These are phyloP conservation scores for Rickenella mellea DNA, from an alignment of 768 basidiomycete genomes.

Conservation along the genomic window DNA sequence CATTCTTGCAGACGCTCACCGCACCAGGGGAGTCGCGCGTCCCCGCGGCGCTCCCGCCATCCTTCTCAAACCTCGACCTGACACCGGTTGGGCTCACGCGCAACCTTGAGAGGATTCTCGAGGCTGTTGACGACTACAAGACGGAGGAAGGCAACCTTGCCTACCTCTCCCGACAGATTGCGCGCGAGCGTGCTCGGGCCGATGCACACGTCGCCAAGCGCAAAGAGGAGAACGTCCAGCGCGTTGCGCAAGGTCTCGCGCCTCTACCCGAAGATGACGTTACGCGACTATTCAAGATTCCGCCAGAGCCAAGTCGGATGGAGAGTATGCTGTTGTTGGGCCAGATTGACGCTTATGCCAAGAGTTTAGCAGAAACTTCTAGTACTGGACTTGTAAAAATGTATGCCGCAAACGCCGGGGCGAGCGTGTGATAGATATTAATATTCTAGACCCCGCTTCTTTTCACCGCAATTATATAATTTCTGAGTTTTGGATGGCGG, in stretches of 20 bases:
- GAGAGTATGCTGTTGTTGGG: constrained; percentile 82
- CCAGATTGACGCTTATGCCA: constrained; percentile 79
- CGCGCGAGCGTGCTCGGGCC: constrained; percentile 71
- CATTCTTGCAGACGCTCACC: constrained; percentile 64
- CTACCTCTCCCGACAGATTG: constrained; percentile 81
- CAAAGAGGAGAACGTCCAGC: constrained; percentile 76
- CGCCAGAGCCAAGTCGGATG: constrained; percentile 78
- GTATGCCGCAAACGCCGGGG: constrained; percentile 52
- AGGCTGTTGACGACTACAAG: constrained; percentile 76
- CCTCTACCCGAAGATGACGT: constrained; percentile 87
- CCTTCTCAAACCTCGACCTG: constrained; percentile 63
- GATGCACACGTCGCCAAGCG: constrained; percentile 76
- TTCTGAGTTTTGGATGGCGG: no score
- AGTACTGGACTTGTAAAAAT: constrained; percentile 69
- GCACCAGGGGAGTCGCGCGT: constrained; percentile 32
- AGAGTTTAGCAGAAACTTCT: constrained; percentile 57
- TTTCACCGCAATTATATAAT: no score
- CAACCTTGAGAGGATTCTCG: constrained; percentile 78
- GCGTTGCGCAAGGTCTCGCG: constrained; percentile 73
- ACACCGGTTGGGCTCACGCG: constrained; percentile 59
- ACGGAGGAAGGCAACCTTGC: constrained; percentile 91
- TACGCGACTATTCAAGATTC: constrained; percentile 77
- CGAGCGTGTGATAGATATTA: constrained; percentile 6
- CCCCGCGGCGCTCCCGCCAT: constrained; percentile 40
- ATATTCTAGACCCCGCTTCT: no score